Evolutionary conservation across 2,329 filamentous ascomycete species (phyloP).

Genomic region (Hansfordia pulvinata): DNA sequence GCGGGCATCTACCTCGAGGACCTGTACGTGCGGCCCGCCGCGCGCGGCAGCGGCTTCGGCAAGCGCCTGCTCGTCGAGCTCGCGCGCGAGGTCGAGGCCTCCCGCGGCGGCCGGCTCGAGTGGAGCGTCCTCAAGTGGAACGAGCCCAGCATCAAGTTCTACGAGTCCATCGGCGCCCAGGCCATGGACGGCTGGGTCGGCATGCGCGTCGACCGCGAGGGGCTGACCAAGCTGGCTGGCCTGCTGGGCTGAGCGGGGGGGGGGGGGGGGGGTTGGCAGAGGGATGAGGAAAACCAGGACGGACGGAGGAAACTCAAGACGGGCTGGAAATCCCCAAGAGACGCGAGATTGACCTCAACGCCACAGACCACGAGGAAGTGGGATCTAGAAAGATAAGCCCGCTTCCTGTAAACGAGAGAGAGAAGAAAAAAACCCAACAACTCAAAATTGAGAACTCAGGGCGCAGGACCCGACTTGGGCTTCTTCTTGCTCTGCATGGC

Average conservation of each 20-base stretch:
- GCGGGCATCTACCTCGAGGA: conserved; percentile 91
- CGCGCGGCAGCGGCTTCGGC: conserved; percentile 69
- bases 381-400: no score
- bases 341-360: no score
- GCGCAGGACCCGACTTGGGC: no score
- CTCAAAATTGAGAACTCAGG: no score
- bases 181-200: conserved; percentile 60
- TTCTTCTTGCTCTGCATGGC: no score
- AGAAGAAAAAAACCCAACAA: no score
- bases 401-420: no score
- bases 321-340: no score
- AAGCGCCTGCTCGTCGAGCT: conserved; percentile 60
- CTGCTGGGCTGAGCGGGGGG: conserved; percentile 23
- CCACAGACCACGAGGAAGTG: no score
- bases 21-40: conserved; percentile 62
- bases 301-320: no score
- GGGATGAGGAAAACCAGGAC: no score
- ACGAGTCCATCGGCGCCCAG: conserved; percentile 55
- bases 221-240: conserved; percentile 43
- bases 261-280: no score
- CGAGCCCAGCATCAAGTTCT: conserved; percentile 78
- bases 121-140: conserved; percentile 95
- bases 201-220: conserved; percentile 60
- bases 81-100: conserved; percentile 63
- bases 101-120: conserved; percentile 65